A percentile compares a stretch with the other conserved stretches of the same genome.
Conservation (phyloP, 208 protist species). For the Trypanosoma boissoni region DNA sequence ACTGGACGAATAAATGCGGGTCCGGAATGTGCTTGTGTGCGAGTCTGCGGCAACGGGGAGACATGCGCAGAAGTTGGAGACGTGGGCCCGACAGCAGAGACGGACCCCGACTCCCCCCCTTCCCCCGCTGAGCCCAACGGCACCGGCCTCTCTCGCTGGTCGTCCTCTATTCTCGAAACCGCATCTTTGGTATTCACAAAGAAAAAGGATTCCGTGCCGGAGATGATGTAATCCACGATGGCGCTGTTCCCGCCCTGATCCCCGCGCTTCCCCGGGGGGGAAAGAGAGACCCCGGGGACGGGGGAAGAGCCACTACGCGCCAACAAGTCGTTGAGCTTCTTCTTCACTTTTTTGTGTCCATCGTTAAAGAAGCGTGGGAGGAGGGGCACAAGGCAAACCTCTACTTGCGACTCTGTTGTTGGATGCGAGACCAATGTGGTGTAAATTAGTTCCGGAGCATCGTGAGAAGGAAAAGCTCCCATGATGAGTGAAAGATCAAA, state of each 20-base stretch:
- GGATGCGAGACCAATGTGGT: slow-evolving; percentile 65
- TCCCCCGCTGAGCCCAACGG: too few species aligned
- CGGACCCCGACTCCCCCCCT: too few species aligned
- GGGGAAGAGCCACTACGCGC: background rate
- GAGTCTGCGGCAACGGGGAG: too few species aligned
- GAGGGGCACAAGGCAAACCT: slow-evolving; percentile 79
- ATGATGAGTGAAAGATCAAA: slow-evolving; percentile 25
- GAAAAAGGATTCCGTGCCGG: slow-evolving; percentile 22
- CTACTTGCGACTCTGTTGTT: slow-evolving; percentile 33
- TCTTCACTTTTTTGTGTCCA: slow-evolving; percentile 44
- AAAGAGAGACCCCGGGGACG: background rate
- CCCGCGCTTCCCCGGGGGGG: background rate
- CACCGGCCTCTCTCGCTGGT: background rate
- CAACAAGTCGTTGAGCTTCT: slow-evolving; percentile 26
- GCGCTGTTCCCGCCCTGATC: background rate
- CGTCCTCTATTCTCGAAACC: too few species aligned
- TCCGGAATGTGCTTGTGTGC: background rate
- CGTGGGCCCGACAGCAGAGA: too few species aligned
- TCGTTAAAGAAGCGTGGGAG: slow-evolving; percentile 86
- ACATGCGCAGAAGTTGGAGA: too few species aligned
- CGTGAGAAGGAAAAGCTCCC: slow-evolving; percentile 86
- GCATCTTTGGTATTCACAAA: slow-evolving; percentile 24
- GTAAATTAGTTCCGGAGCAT: slow-evolving; percentile 75
- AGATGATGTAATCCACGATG: slow-evolving; percentile 25
- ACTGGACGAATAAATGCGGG: slow-evolving; percentile 58